Percentiles rank a stretch among this genome's conserved stretches.
These are phyloP conservation scores for Tricladium varicosporioides DNA, from an alignment of 2,329 filamentous ascomycete species.

Conservation along the genomic window DNA sequence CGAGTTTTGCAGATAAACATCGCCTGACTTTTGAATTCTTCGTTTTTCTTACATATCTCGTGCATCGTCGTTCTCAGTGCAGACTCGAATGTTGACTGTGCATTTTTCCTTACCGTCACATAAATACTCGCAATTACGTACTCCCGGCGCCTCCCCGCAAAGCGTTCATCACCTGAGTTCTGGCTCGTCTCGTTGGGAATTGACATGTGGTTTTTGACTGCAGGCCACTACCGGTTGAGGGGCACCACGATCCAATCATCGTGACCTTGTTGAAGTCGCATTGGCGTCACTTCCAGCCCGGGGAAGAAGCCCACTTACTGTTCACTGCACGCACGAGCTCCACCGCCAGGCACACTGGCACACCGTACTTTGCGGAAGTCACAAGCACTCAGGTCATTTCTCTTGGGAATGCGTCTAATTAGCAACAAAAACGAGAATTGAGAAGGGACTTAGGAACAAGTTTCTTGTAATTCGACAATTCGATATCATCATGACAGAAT, in stretches of 20 bases:
- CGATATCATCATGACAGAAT: conserved; percentile 25
- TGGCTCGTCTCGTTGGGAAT: background rate
- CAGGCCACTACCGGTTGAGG: background rate
- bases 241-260: background rate
- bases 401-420: conserved; percentile 17
- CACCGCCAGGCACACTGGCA: background rate
- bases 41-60: background rate
- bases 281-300: background rate
- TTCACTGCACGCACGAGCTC: background rate
- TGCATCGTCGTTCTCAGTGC: too few relatives aligned
- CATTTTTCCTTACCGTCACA: too few relatives aligned
- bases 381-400: conserved; percentile 13
- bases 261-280: background rate
- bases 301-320: background rate
- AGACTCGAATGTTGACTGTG: too few relatives aligned
- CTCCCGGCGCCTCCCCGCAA: background rate
- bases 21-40: background rate
- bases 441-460: conserved; percentile 1
- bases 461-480: conserved; percentile 6
- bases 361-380: conserved; percentile 20
- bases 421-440: conserved; percentile 18
- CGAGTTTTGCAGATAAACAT: background rate
- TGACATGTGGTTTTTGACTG: conserved; percentile 1
- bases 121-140: background rate
- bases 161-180: background rate